Conservation (phyloP, 2,329 filamentous ascomycete genomes). For the Diaporthe sp. region DNA sequence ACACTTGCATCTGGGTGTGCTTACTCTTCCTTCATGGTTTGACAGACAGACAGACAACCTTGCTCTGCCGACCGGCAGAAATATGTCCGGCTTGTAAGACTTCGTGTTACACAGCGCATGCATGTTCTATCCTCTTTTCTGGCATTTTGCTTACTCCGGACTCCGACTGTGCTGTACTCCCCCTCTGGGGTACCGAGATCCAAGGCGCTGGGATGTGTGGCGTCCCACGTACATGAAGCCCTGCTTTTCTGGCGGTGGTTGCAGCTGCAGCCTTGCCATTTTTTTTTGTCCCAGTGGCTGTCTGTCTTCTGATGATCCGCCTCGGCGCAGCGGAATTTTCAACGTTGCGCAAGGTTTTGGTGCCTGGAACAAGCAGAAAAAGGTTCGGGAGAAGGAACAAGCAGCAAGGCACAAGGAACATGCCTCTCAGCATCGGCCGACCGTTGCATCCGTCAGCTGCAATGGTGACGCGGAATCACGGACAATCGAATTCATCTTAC, state of each 20-base stretch:
- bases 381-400: background rate
- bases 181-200: slow-evolving; percentile 28
- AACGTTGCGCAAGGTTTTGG: background rate
- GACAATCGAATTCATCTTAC: slow-evolving; percentile 14
- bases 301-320: slow-evolving; percentile 13
- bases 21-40: slow-evolving; percentile 11
- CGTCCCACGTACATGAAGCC: slow-evolving; percentile 33
- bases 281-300: slow-evolving; percentile 5
- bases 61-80: slow-evolving; percentile 10
- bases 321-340: background rate
- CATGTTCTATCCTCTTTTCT: slow-evolving; percentile 27
- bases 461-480: slow-evolving; percentile 16
- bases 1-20: slow-evolving; percentile 14
- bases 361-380: slow-evolving; percentile 10
- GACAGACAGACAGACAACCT: background rate
- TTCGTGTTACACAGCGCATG: slow-evolving; percentile 29
- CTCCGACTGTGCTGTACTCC: slow-evolving; percentile 17
- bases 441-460: slow-evolving; percentile 21
- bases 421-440: slow-evolving; percentile 19
- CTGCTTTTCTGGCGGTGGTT: slow-evolving; percentile 14
- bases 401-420: slow-evolving; percentile 12
- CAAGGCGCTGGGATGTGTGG: slow-evolving; percentile 29
- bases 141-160: slow-evolving; percentile 15
- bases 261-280: slow-evolving; percentile 11
- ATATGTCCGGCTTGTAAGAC: background rate